phyloP scores from a whole-genome alignment of 495 filamentous ascomycete genomes.

The Lasiosphaeris hirsuta region DNA sequence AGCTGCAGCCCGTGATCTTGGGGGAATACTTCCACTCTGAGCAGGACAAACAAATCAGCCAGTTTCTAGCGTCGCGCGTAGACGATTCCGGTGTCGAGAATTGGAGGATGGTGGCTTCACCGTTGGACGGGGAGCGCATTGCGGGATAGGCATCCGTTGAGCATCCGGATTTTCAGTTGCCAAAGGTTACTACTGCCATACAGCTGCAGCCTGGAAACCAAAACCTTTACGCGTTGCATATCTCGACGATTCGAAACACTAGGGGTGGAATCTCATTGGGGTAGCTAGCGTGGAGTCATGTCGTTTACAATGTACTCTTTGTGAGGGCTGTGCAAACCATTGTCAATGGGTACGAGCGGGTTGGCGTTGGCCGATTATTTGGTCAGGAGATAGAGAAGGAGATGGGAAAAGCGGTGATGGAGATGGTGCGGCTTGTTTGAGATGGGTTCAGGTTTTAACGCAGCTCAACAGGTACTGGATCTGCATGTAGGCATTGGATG shows the following conservation, averaged over 20 bases:
- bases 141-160: slow-evolving; percentile 18
- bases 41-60: slow-evolving; percentile 1
- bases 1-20: slow-evolving; percentile 16
- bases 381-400: background rate
- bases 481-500: no score
- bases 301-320: background rate
- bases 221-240: slow-evolving; percentile 6
- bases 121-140: slow-evolving; percentile 1
- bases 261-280: background rate
- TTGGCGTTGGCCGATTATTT: slow-evolving; percentile 1
- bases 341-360: background rate
- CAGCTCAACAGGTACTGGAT: no score
- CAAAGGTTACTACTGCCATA: background rate
- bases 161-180: slow-evolving; percentile 1
- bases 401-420: no score
- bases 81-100: background rate
- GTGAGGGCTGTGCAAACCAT: background rate
- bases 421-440: no score
- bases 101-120: slow-evolving; percentile 13
- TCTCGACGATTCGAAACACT: background rate
- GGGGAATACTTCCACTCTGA: slow-evolving; percentile 3
- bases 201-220: background rate
- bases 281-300: background rate
- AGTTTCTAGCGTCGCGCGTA: background rate
- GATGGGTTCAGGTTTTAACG: no score